Evolutionary conservation across 305 asterid species (phyloP), one percentile per base, ranked within the genome.

Genomic region (Fraxinus platypoda): DNA sequence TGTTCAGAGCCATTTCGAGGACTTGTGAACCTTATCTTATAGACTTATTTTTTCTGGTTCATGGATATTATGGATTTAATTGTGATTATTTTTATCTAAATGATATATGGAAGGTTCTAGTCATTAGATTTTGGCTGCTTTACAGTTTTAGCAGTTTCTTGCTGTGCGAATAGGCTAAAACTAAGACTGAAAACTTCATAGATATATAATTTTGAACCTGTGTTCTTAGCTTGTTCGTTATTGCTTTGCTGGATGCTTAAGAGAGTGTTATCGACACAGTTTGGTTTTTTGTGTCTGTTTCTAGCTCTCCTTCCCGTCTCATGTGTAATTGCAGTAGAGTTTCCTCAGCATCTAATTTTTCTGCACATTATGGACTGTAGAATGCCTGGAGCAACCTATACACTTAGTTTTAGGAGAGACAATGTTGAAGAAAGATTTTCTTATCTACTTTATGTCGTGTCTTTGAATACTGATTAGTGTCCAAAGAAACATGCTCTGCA

Each of bases 71-170:
- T 71, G 46, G 46, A 33, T 71, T 71, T 30, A 71, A 15, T 71
- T 71, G 43, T 26, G 75, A 74, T 75, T 78, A 70, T 46, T 54
- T 31, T 30, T 68, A 34, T 28, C 75, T 83, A 68, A 52, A 46
- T 71, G 62, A 31, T 81, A 82, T 80, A 33, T 72, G 38, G 31
- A 70, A 68, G 78, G 62, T 74, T 82, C 66, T 70, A 33, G 46
- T 52, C 77, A 75, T 34, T 80, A 75, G 59, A 59, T 76, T 68
- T 13, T 21, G 37, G 19, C 33, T 78, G 68, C 79, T 37, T 66
- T 64, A 38, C 77, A 35, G 9, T 81, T 46, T 66, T 79, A 80
- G 80, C 68, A 46, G 12, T 57, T 81, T 37, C 68, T n/a, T 74
- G 68, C 73, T 72, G 38, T 64, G 34, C 21, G 34, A 81, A 62